A percentile compares a stretch with the other conserved stretches of the same genome.
phyloP scores from a whole-genome alignment of 2,329 filamentous ascomycete species.

The Chlorencoelia australis region DNA sequence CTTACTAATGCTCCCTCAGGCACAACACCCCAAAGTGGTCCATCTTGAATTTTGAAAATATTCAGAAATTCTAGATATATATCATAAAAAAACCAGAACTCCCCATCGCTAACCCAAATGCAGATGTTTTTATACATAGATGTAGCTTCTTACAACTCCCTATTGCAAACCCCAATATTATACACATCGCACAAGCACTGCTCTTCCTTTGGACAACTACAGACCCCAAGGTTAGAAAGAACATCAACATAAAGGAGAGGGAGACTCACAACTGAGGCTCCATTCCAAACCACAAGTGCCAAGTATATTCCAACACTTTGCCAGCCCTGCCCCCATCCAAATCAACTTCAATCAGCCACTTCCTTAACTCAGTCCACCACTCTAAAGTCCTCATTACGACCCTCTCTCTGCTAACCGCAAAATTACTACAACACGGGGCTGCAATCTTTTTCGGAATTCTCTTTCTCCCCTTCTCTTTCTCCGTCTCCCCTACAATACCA shows the following conservation, averaged over 20 bases:
- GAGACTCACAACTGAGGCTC: conserved; percentile 32
- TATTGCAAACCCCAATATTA: background rate
- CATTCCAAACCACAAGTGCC: conserved; percentile 55
- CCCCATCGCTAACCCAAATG: too few relatives aligned
- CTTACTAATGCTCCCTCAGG: too few relatives aligned
- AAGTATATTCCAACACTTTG: conserved; percentile 52
- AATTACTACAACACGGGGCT: conserved; percentile 53
- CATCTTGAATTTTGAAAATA: too few relatives aligned
- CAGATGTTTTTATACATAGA: too few relatives aligned
- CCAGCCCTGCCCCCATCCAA: conserved; percentile 44
- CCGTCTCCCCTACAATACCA: too few relatives aligned
- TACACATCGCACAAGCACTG: conserved; percentile 1
- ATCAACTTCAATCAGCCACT: conserved; percentile 47
- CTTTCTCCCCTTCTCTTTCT: background rate
- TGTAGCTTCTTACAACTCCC: background rate
- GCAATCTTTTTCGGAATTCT: conserved; percentile 39
- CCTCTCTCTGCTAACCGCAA: conserved; percentile 45
- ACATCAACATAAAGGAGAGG: background rate
- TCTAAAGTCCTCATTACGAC: conserved; percentile 36
- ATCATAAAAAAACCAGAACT: too few relatives aligned
- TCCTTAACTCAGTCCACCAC: conserved; percentile 45
- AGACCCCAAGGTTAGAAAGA: background rate
- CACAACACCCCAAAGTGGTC: too few relatives aligned
- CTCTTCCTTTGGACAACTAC: background rate
- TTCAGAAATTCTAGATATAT: too few relatives aligned